Percentiles rank a stretch among this genome's conserved stretches.
These are phyloP conservation scores for Pseudogymnoascus sp. DNA, from an alignment of 2,329 filamentous ascomycete genomes.

Conservation along the genomic window DNA sequence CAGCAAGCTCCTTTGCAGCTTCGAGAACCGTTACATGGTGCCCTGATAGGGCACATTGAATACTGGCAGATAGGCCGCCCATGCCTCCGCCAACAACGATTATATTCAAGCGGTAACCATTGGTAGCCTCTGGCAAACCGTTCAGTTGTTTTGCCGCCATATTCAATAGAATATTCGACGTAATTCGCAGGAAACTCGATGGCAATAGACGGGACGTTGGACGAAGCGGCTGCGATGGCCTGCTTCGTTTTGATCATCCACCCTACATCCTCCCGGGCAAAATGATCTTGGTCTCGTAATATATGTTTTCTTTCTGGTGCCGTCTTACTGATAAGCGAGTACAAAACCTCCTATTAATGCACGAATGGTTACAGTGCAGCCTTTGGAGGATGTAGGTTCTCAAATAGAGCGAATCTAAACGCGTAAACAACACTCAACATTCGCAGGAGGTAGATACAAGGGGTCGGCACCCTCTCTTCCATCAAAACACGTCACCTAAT, in stretches of 20 bases:
- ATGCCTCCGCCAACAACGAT: slow-evolving; percentile 49
- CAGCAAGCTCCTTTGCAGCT: slow-evolving; percentile 32
- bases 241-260: neutral
- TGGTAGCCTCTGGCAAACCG: neutral
- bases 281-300: neutral
- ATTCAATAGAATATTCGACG: neutral
- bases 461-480: neutral
- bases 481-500: neutral
- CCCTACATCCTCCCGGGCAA: neutral
- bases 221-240: neutral
- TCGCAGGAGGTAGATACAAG: neutral
- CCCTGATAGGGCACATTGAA: slow-evolving; percentile 21
- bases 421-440: neutral
- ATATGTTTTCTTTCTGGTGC: neutral
- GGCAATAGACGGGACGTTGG: neutral
- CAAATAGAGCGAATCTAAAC: neutral
- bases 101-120: slow-evolving; percentile 18
- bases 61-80: slow-evolving; percentile 41
- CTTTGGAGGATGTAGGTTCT: neutral
- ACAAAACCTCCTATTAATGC: neutral
- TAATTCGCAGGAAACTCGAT: neutral
- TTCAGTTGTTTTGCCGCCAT: neutral
- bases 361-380: neutral
- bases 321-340: neutral
- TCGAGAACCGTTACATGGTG: slow-evolving; percentile 37